Evolutionary conservation across 257 asterid species (phyloP).

Genomic region (Ligustrum vulgare): DNA sequence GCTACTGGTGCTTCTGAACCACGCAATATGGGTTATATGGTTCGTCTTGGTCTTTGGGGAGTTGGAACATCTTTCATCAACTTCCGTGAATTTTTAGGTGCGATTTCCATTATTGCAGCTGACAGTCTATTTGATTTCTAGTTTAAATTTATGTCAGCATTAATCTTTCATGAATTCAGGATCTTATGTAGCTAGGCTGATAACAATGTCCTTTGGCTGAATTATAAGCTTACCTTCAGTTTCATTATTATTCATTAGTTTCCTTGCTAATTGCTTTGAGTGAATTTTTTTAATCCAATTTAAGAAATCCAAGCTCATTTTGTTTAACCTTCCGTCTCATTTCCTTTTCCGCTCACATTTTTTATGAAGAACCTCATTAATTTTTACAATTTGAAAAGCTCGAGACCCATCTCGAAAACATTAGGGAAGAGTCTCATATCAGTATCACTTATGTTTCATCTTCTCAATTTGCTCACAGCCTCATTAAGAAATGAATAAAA

Average conservation of each 20-base stretch:
- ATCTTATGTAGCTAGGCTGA: not conserved
- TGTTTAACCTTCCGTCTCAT: conserved; percentile 4
- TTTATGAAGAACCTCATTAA: not conserved
- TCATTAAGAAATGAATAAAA: not conserved
- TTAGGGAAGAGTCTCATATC: not conserved
- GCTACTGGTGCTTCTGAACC: conserved; percentile 99
- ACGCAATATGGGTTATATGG: conserved; percentile 98
- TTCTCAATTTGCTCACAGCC: not conserved
- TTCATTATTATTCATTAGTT: not conserved
- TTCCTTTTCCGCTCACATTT: conserved; percentile 3
- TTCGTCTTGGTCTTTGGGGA: conserved; percentile 99
- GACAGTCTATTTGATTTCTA: conserved; percentile 11
- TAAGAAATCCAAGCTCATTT: conserved; percentile 14
- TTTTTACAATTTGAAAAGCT: not conserved
- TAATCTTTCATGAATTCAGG: not conserved
- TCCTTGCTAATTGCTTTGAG: not conserved
- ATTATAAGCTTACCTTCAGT: conserved; percentile 18
- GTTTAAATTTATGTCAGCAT: not conserved
- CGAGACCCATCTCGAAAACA: not conserved
- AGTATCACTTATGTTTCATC: not conserved
- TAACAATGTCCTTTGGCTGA: conserved; percentile 7
- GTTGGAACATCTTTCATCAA: conserved; percentile 85
- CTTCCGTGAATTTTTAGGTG: conserved; percentile 90
- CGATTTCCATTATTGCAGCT: conserved; percentile 21
- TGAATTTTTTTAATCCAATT: conserved; percentile 6